phyloP scores from a whole-genome alignment of 805 yeast genomes.

The Wickerhamiella galacta region DNA sequence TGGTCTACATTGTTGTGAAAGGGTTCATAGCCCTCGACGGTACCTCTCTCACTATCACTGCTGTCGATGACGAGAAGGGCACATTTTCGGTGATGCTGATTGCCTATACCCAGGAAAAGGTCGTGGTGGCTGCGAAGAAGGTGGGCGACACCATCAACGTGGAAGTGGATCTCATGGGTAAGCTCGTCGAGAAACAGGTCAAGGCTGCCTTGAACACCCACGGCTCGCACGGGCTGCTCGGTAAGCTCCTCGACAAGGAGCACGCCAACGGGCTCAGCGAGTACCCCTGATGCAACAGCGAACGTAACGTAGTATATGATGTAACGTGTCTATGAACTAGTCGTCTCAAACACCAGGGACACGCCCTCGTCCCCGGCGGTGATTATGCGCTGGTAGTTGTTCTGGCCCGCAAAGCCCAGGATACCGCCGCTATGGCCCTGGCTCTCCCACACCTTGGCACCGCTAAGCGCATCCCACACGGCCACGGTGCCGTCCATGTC shows the following conservation, averaged over 20 bases:
- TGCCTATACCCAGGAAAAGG: slow-evolving; percentile 73
- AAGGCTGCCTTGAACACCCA: slow-evolving; percentile 29
- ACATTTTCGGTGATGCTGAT: slow-evolving; percentile 80
- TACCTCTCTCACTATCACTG: slow-evolving; percentile 73
- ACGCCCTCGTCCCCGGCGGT: slow-evolving; percentile 98
- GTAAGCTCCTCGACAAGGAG: neutral
- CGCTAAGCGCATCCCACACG: slow-evolving; percentile 81
- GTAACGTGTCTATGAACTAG: slow-evolving; percentile 1
- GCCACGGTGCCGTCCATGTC: slow-evolving; percentile 75
- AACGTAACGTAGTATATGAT: neutral
- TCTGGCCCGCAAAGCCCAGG: slow-evolving; percentile 60
- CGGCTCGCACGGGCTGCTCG: neutral
- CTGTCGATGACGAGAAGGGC: slow-evolving; percentile 41
- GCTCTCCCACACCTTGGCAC: slow-evolving; percentile 58
- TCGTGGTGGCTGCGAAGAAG: slow-evolving; percentile 48
- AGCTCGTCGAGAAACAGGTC: slow-evolving; percentile 77
- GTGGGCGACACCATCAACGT: slow-evolving; percentile 60
- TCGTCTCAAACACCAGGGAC: slow-evolving; percentile 47
- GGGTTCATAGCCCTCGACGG: slow-evolving; percentile 93
- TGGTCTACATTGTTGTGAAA: slow-evolving; percentile 74
- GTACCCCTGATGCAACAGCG: neutral
- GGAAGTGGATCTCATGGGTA: slow-evolving; percentile 91
- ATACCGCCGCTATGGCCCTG: slow-evolving; percentile 92
- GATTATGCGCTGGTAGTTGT: slow-evolving; percentile 48
- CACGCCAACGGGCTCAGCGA: neutral